Percentiles rank a stretch among this genome's conserved stretches.
These are phyloP conservation scores for Sporothrix schenckii DNA, from an alignment of 2,329 filamentous ascomycete species.

Conservation along the genomic window DNA sequence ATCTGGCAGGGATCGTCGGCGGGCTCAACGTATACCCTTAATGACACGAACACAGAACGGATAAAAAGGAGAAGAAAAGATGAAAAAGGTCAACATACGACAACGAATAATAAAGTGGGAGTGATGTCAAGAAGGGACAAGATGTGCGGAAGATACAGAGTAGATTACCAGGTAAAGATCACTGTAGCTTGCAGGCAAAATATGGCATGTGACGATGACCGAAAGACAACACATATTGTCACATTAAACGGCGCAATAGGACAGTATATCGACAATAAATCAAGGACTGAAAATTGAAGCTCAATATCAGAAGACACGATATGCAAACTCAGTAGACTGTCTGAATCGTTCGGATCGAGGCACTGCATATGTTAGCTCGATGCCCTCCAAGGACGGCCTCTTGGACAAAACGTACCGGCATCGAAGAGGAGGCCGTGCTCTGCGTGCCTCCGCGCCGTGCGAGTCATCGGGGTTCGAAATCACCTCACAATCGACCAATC, in stretches of 20 bases:
- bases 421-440: background rate
- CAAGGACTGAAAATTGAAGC: background rate
- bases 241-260: background rate
- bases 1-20: background rate
- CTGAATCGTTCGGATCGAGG: slow-evolving; percentile 17
- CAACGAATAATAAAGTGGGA: background rate
- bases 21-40: background rate
- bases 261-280: background rate
- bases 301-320: background rate
- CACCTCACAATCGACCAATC: slow-evolving; percentile 32
- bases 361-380: background rate
- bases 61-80: background rate
- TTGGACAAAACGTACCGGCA: slow-evolving; percentile 39
- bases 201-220: background rate
- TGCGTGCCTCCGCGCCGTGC: background rate
- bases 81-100: background rate
- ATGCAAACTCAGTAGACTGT: background rate
- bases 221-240: background rate
- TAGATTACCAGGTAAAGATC: too few relatives aligned
- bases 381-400: background rate
- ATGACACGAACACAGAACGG: too few relatives aligned
- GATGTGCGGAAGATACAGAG: background rate
- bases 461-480: slow-evolving; percentile 31
- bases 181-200: background rate
- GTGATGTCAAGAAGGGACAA: background rate